phyloP scores from a whole-genome alignment of 1,284 basidiomycete species.

The Malassezia restricta region DNA sequence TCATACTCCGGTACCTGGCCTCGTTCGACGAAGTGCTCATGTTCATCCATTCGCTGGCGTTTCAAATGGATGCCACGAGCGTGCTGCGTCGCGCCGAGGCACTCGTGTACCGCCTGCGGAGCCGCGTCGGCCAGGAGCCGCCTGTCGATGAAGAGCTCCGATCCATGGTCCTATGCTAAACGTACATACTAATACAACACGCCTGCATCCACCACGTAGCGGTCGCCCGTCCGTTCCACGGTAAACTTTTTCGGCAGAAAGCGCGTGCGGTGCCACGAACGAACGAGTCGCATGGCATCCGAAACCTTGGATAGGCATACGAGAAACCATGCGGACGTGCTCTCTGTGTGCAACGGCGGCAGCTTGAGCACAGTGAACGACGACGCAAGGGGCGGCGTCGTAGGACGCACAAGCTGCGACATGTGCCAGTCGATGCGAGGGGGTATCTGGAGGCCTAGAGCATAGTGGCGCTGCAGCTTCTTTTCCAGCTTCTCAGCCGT shows the following conservation, averaged over 20 bases:
- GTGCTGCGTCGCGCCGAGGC: slow-evolving; percentile 23
- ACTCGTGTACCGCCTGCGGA: slow-evolving; percentile 17
- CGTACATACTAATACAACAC: slow-evolving; percentile 19
- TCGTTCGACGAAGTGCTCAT: slow-evolving; percentile 53
- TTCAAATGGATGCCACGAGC: slow-evolving; percentile 19
- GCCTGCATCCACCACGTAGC: slow-evolving; percentile 25
- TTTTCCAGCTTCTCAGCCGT: slow-evolving; percentile 23
- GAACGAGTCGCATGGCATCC: slow-evolving; percentile 25
- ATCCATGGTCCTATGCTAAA: not conserved
- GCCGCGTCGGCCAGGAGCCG: not conserved
- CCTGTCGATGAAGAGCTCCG: not conserved
- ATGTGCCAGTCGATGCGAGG: not conserved
- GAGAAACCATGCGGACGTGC: slow-evolving; percentile 52
- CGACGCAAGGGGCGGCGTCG: slow-evolving; percentile 12
- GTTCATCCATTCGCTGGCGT: slow-evolving; percentile 25
- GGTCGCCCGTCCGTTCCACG: slow-evolving; percentile 26
- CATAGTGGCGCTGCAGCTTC: slow-evolving; percentile 21
- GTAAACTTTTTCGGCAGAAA: slow-evolving; percentile 25
- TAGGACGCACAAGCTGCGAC: not conserved
- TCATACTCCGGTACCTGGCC: slow-evolving; percentile 80
- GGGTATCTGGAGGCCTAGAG: slow-evolving; percentile 3
- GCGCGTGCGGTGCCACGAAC: slow-evolving; percentile 31
- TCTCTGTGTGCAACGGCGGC: slow-evolving; percentile 11
- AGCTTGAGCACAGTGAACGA: slow-evolving; percentile 11
- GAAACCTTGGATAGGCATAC: slow-evolving; percentile 59